These are phyloP conservation scores for Leccinum griseonigrum DNA, from an alignment of 1,284 basidiomycete genomes.

Conservation along the genomic window DNA sequence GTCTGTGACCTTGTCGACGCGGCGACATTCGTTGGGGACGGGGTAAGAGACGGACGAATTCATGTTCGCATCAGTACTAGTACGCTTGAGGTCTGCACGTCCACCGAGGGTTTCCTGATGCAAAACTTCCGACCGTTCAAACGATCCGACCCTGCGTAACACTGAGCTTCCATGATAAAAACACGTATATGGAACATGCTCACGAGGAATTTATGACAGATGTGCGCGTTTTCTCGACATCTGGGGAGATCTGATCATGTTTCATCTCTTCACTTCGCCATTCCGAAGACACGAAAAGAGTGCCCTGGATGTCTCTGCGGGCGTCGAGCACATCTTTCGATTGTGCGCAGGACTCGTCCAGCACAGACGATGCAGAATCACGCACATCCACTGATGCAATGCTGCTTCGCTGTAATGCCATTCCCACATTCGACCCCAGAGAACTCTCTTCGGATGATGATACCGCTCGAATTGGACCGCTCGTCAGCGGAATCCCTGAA, in stretches of 20 bases:
- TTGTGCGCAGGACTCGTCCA: background rate
- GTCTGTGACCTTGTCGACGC: background rate
- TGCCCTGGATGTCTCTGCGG: background rate
- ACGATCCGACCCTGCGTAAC: background rate
- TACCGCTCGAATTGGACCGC: background rate
- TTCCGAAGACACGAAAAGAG: background rate
- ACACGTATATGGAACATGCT: background rate
- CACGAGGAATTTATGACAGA: conserved; percentile 1
- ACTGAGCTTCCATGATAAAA: background rate
- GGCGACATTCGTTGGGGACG: no score
- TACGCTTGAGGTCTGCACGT: background rate
- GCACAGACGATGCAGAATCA: background rate
- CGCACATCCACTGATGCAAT: background rate
- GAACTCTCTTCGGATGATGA: background rate
- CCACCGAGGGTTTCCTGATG: background rate
- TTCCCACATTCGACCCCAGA: background rate
- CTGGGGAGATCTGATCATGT: background rate
- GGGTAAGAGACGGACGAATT: background rate
- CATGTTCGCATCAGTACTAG: background rate
- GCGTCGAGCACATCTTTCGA: background rate
- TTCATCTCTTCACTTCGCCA: background rate
- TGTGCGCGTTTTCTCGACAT: background rate
- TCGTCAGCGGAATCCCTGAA: background rate
- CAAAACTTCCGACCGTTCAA: background rate
- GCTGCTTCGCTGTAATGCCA: background rate